phyloP scores from a whole-genome alignment of 2,329 filamentous ascomycete species.

The Myriosclerotinia curreyana region DNA sequence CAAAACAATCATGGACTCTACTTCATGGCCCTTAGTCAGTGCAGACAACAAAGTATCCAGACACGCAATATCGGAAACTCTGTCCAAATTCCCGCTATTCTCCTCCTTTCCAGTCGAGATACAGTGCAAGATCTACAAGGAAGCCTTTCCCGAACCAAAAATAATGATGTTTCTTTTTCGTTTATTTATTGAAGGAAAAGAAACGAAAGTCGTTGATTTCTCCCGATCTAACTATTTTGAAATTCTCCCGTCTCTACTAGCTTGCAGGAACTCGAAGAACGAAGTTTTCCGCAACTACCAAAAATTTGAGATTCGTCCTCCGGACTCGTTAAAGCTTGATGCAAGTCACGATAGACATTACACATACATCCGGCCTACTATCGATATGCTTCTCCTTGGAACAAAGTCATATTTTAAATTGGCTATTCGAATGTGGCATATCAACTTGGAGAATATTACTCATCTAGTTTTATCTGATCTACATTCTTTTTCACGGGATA shows the following conservation, averaged over 20 bases:
- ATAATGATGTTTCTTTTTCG: rapidly evolving
- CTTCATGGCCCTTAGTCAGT: neutral
- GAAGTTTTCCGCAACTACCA: neutral
- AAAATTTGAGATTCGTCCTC: neutral
- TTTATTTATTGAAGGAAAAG: neutral
- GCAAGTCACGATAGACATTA: rapidly evolving
- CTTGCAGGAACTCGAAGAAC: neutral
- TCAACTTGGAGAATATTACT: neutral
- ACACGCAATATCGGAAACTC: no score
- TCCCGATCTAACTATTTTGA: no score
- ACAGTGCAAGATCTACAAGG: neutral
- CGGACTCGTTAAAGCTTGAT: rapidly evolving
- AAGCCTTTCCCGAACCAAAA: neutral
- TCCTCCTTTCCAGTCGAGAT: neutral
- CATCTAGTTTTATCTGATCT: neutral
- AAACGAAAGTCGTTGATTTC: neutral
- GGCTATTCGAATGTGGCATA: rapidly evolving
- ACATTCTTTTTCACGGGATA: rapidly evolving
- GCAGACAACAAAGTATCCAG: no score
- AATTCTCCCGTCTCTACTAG: neutral
- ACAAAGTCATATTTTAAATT: rapidly evolving
- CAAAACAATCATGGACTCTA: neutral
- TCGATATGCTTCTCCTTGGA: neutral
- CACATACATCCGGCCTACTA: neutral
- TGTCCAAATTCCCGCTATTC: neutral